phyloP scores from a whole-genome alignment of 2,329 filamentous ascomycete genomes.

The Ophiostoma quercus region DNA sequence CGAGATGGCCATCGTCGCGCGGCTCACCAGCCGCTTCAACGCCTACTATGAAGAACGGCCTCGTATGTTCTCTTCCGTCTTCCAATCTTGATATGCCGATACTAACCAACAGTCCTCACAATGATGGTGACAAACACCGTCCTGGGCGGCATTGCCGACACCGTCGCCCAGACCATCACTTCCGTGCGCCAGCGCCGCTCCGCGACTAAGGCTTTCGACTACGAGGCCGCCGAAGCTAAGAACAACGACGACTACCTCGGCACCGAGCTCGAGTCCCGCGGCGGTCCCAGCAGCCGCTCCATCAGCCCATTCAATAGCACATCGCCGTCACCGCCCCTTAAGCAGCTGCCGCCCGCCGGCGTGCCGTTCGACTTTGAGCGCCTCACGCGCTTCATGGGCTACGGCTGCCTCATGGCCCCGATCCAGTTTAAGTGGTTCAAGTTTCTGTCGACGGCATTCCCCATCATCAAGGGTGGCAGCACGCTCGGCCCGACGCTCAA shows the following conservation, averaged over 20 bases:
- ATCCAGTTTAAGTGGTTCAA: conserved; percentile 94
- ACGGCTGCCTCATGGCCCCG: conserved; percentile 93
- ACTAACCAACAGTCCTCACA: conserved; percentile 63
- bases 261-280: conserved; percentile 3
- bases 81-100: neutral
- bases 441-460: conserved; percentile 76
- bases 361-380: conserved; percentile 82
- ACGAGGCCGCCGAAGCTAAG: conserved; percentile 57
- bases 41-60: conserved; percentile 88
- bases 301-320: conserved; percentile 55
- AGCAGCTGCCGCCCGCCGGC: conserved; percentile 33
- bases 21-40: conserved; percentile 84
- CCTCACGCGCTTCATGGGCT: conserved; percentile 91
- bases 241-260: conserved; percentile 31
- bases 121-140: conserved; percentile 99
- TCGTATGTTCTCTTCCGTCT: conserved; percentile 45
- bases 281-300: conserved; percentile 47
- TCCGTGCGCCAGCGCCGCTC: conserved; percentile 68
- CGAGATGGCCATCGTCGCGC: conserved; percentile 79
- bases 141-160: conserved; percentile 91
- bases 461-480: conserved; percentile 69
- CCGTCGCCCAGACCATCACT: conserved; percentile 88
- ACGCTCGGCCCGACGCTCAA: conserved; percentile 76
- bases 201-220: conserved; percentile 46
- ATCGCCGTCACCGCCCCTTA: conserved; percentile 61